These are phyloP conservation scores for Pythium sukuiense DNA, from an alignment of 352 stramenopile genomes.

Conservation along the genomic window DNA sequence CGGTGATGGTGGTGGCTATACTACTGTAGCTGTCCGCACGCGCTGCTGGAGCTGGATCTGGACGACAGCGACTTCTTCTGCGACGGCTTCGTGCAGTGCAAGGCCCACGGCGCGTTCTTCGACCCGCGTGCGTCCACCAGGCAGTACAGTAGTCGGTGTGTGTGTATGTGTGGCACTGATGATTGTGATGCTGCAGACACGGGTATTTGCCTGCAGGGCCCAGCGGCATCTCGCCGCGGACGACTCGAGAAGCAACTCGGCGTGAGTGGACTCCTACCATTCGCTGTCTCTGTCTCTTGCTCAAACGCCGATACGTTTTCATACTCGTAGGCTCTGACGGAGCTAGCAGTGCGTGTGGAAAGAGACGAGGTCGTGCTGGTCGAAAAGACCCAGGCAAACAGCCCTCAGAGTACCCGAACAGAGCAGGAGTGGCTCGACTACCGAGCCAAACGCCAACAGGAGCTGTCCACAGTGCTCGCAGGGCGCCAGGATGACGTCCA, in stretches of 20 bases:
- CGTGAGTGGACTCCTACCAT: neutral
- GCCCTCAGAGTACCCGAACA: neutral
- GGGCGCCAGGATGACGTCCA: slow-evolving; percentile 46
- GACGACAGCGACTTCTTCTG: slow-evolving; percentile 83
- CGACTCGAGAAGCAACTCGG: slow-evolving; percentile 18
- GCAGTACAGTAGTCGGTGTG: no score
- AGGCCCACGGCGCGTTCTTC: slow-evolving; percentile 79
- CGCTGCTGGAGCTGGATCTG: slow-evolving; percentile 70
- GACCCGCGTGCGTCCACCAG: slow-evolving; percentile 43
- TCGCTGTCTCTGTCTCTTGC: neutral
- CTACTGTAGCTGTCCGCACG: slow-evolving; percentile 54
- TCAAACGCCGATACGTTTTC: neutral
- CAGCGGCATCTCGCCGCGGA: slow-evolving; percentile 34
- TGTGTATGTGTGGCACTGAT: neutral
- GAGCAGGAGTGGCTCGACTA: slow-evolving; percentile 22
- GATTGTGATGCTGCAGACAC: slow-evolving; percentile 31
- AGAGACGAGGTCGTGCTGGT: slow-evolving; percentile 24
- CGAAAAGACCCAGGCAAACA: neutral
- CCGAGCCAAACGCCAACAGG: slow-evolving; percentile 39
- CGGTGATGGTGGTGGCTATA: no score
- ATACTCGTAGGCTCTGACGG: slow-evolving; percentile 15
- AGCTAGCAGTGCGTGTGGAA: slow-evolving; percentile 23
- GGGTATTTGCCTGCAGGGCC: slow-evolving; percentile 63
- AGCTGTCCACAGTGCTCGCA: slow-evolving; percentile 42
- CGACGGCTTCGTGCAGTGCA: slow-evolving; percentile 81